Base-by-base conservation (phyloP, 129 eudicot genomes). In the Smallanthus sonchifolius region DNA sequence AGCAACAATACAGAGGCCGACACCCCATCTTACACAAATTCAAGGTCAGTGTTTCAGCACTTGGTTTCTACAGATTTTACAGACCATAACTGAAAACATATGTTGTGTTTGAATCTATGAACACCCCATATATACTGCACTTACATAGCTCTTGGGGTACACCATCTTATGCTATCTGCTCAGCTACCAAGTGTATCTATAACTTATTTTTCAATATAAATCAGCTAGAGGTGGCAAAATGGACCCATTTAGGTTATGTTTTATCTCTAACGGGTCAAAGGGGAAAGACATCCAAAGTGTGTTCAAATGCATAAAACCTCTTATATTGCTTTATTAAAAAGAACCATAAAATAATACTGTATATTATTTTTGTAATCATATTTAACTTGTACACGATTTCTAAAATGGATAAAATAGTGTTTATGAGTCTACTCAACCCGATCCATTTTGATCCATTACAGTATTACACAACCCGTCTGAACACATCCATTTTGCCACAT, bases 21-120 rank as follows among this genome's bases (percentile, higher is more conserved):
- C 83, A 84, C 45, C 87, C 89, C 35, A 37, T 87, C 38, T 59
- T 83, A 56, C 83, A 82, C 80, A 87, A 85, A 79, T 65, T 79
- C 66, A 82, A 76, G 92, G 89, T 82, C 73, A 77, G 83, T 74
- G 48, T 38, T 67, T 48, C 67, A 76, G 66, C 67, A 61, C 40
- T 45, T 30, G 67, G 48, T n/a, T n/a, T 24, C 51, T n/a, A 36
- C 43, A n/a, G 10, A 40, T 40, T 59, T 43, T 55, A 37, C 36
- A 28, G 52, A 75, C 57, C 51, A 54, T 51, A 52, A 51, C 54
- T n/a, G 59, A 66, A 54, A 8, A 19, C 35, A 34, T 67, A 24
- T 3, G 24, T 67, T 16, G 65, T 38, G 65, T 55, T 54, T 7
- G 36, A 20, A 24, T 70, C 39, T 36, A 70, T 54, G 65, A 69